Conservation (phyloP, 345 rosid genomes). For the Corchorus capsularis region DNA sequence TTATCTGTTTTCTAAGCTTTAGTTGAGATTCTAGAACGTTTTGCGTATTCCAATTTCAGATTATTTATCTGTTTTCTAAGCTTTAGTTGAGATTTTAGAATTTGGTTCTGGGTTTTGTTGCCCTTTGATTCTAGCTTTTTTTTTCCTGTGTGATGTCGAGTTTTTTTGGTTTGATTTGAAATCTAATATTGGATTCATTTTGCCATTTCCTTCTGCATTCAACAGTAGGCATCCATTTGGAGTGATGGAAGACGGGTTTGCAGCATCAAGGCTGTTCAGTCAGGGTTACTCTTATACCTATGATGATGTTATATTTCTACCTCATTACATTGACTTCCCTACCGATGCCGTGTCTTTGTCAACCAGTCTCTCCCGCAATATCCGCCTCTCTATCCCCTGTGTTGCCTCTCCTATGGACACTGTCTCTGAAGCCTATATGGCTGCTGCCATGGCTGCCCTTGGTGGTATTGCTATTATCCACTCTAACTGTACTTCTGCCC, state of each 20-base stretch:
- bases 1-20: too few species aligned
- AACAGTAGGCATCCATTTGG: too few species aligned
- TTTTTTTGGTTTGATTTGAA: too few species aligned
- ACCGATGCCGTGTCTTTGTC: slow-evolving; percentile 74
- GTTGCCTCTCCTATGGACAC: slow-evolving; percentile 98
- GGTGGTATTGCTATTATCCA: slow-evolving; percentile 86
- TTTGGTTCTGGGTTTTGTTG: too few species aligned
- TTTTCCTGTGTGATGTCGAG: too few species aligned
- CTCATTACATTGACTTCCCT: slow-evolving; percentile 90
- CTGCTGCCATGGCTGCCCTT: slow-evolving; percentile 80
- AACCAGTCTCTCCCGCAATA: slow-evolving; percentile 67
- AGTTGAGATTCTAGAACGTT: too few species aligned
- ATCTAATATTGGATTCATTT: too few species aligned
- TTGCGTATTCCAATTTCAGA: too few species aligned
- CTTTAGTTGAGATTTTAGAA: too few species aligned
- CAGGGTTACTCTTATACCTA: slow-evolving; percentile 91
- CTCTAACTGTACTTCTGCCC: slow-evolving; percentile 54
- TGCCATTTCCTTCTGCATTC: too few species aligned
- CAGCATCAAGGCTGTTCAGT: slow-evolving; percentile 61
- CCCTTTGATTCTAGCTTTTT: too few species aligned
- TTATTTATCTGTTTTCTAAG: too few species aligned
- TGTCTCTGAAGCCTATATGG: slow-evolving; percentile 88
- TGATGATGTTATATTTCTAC: slow-evolving; percentile 88
- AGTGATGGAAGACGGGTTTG: slow-evolving; percentile 64
- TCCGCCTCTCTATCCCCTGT: slow-evolving; percentile 74